Evolutionary conservation across 805 yeast species (phyloP), one percentile per base, ranked within the genome.

Genomic region (Hanseniaspora thailandica): DNA sequence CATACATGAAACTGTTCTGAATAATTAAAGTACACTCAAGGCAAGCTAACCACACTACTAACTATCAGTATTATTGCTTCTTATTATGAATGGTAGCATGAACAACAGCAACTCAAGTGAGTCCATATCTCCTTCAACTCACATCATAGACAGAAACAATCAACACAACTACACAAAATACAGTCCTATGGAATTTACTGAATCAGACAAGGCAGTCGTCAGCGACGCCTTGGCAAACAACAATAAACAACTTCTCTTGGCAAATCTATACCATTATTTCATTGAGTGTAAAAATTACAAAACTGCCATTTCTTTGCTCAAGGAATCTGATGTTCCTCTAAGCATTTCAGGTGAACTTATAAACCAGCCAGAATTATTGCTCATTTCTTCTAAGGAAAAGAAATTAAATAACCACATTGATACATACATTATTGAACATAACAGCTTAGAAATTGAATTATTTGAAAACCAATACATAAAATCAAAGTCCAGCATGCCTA

Each of bases 251-350:
- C 65, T 77, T 36, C 62, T 78, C 15, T 66, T 76, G 57, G 79
- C 80, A 0, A 78, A 76, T 58, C 64, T 78, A 8, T 77, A 76
- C 62, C 70, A 75, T 56, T 77, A 78, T 59, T 57, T 78, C 39
- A 62, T 70, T 3, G 70, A 71, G 39, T 75, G 75, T 56, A 73
- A 75, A 12, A 68, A 71, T 53, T 71, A 70, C 56, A 79, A 75
- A 34, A 70, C 79, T 12, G 82, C 83, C 0, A 71, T 68, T 50
- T 61, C 71, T 4, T 65, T 78, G n/a, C 59, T 77, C 9, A 59
- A 62, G 25, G 78, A 75, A 55, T 71, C 75, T 2, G 73, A 71
- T 49, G 70, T 73, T 4, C 76, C 77, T 0, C 39, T 62, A 4
- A 61, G 69, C 4, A 57, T 57, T 5, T 56, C 61, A 20, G 56